Evolutionary conservation across 768 basidiomycete genomes (phyloP), one percentile per base, ranked within the genome.

Genomic region (Tubosaeta brunneosetosa): DNA sequence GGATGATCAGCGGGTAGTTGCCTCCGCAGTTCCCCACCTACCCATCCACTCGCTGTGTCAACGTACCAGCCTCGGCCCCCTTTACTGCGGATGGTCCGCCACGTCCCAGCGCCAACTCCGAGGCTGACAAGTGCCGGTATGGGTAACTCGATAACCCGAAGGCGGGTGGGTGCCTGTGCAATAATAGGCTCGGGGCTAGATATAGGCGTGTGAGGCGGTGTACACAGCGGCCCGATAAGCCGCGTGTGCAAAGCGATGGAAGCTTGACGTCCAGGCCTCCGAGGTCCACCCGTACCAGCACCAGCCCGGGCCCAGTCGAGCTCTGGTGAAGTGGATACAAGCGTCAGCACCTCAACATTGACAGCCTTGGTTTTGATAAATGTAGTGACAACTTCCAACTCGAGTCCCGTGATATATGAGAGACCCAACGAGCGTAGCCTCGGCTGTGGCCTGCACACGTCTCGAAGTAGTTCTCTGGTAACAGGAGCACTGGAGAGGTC

Each of bases 31-130:
- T 73, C 74, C 50, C 79, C 78, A 42, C 73, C 73, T 45, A 65
- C 55, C 94, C 94, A 97, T 3, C 86, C 88, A 55, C 84, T 85
- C 22, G 89, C 88, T 0, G 86, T 81, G 67, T 97, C 89, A 47
- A 94, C 91, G 63, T 92, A 97, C 94, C 94, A 98, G 4, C 92
- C 94, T 22, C 95, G 73, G 1, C 92, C 87, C 8, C 95, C 95
- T 67, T 97, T 97, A 63, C 91, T 92, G 53, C 83, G 77, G n/a
- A 98, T 77, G 54, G 89, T 86, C 48, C 86, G 80, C 95, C 95
- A 99, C 29, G 87, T 73, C 5, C 85, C 88, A 0, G 84, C 90
- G 4, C 91, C 92, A 1, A 78, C 79, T 7, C 91, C 91, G 2
- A 95, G 75, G 5, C 79, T 80, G 44, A 80, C 75, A 6, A 97